Evolutionary conservation across 2,329 filamentous ascomycete species (phyloP), one percentile per base, ranked within the genome.

Genomic region (Aspergillus phoenicis): DNA sequence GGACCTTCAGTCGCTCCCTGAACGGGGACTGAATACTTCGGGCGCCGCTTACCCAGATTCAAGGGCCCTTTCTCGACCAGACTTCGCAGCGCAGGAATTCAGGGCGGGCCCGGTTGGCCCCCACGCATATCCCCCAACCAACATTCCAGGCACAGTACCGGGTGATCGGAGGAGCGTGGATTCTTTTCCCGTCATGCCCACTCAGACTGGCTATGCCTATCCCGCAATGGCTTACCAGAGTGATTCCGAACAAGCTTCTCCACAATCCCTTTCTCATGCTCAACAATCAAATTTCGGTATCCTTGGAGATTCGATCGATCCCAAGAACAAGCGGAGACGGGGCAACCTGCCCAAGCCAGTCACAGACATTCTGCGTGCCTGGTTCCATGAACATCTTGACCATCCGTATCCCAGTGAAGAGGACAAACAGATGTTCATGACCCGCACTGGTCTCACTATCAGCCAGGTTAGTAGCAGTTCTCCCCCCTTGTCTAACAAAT

Each of bases 261-360:
- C 72, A 7, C 68, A 68, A 24, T 62, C 69, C 43, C 62, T 75
- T 51, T 65, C 67, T 6, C 71, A 71, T 28, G 66, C 70, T 8
- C 72, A 72, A 8, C 73, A 75, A 53, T 71, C 73, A 10, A 77
- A 75, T 56, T 78, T 78, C 49, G 75, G 75, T 8, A 72, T 77
- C 15, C 67, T 78, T 60, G 73, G 75, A 0, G 76, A 78, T 38
- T 60, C 70, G 17, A 68, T 71, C 26, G 77, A 79, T 57, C 68
- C 76, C 8, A 77, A 75, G 63, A 77, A 73, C 38, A 84, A 84
- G 69, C 81, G 82, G 73, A 83, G 92, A 56, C 84, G 93, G 41
- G 93, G 93, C 1, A 97, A 97, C 71, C 82, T 97, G 3, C 93
- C 93, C n/a, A 96, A 96, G 72, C 90, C 93, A 58, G 91, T 91